phyloP scores from a whole-genome alignment of 2,329 filamentous ascomycete genomes.

The Coleophoma crateriformis region DNA sequence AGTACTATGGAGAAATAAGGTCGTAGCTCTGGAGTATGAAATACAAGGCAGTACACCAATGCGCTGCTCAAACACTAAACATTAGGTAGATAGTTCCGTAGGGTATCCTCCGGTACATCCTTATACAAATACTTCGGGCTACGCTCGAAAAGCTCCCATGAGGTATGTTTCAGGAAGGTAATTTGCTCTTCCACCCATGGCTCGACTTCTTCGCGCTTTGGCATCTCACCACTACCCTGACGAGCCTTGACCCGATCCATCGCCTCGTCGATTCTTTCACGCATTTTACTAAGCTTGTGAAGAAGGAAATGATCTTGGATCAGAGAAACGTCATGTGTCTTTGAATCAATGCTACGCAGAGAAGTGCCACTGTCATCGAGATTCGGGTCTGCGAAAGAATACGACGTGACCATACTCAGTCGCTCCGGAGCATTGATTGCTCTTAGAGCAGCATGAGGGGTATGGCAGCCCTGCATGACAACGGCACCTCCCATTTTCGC shows the following conservation, averaged over 20 bases:
- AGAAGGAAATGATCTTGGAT: neutral
- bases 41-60: no score
- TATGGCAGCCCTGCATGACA: constrained; percentile 33
- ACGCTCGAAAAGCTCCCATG: constrained; percentile 9
- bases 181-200: constrained; percentile 9
- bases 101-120: constrained; percentile 7
- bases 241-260: constrained; percentile 3
- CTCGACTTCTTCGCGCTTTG: constrained; percentile 6
- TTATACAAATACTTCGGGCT: constrained; percentile 8
- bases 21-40: no score
- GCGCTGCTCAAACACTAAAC: neutral
- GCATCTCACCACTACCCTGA: neutral
- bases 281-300: constrained; percentile 4
- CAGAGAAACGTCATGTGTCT: neutral
- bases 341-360: constrained; percentile 1
- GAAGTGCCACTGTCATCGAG: constrained; percentile 1
- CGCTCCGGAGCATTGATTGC: constrained; percentile 29
- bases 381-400: constrained; percentile 10
- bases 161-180: constrained; percentile 9
- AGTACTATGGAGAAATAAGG: no score
- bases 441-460: constrained; percentile 30
- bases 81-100: constrained; percentile 1
- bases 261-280: constrained; percentile 4
- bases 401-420: constrained; percentile 33
- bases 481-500: constrained; percentile 21